These are phyloP conservation scores for Pseudogymnoascus sp. DNA, from an alignment of 2,329 filamentous ascomycete genomes.

Conservation along the genomic window DNA sequence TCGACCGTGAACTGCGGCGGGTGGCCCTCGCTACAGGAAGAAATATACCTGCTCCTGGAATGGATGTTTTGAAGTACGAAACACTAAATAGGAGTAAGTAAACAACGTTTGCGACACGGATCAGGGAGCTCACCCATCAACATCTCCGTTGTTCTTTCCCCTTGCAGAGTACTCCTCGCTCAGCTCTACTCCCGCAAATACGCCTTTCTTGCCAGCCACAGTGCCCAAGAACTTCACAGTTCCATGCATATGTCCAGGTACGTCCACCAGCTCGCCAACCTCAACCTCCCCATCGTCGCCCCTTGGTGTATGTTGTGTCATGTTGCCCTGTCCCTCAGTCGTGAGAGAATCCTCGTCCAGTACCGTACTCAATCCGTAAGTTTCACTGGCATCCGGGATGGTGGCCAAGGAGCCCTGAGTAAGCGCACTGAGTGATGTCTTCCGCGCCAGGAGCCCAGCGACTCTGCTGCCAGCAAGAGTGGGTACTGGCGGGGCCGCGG, in stretches of 20 bases:
- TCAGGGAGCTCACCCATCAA: constrained; percentile 65
- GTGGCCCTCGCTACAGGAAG: constrained; percentile 74
- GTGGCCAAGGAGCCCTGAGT: constrained; percentile 53
- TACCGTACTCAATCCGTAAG: constrained; percentile 51
- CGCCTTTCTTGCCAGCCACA: constrained; percentile 81
- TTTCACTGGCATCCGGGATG: constrained; percentile 58
- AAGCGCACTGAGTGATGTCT: constrained; percentile 62
- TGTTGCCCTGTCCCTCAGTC: constrained; percentile 30
- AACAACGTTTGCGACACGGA: constrained; percentile 14
- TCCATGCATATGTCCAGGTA: constrained; percentile 87
- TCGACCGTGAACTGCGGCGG: constrained; percentile 51
- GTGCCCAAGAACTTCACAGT: constrained; percentile 80
- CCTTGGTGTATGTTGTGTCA: constrained; percentile 48
- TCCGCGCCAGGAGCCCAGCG: constrained; percentile 47
- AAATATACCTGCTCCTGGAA: constrained; percentile 84
- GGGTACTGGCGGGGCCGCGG: constrained; percentile 8
- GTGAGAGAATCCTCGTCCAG: constrained; percentile 34
- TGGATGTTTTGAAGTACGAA: constrained; percentile 71
- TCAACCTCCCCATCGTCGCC: constrained; percentile 48
- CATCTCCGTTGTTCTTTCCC: constrained; percentile 94
- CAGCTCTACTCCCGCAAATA: constrained; percentile 88
- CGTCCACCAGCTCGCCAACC: constrained; percentile 78
- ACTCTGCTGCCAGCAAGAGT: constrained; percentile 17
- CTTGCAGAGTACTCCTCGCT: constrained; percentile 67
- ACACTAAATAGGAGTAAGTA: constrained; percentile 37